These are phyloP conservation scores for Lachancea dasiensis DNA, from an alignment of 805 yeast species.

Conservation along the genomic window DNA sequence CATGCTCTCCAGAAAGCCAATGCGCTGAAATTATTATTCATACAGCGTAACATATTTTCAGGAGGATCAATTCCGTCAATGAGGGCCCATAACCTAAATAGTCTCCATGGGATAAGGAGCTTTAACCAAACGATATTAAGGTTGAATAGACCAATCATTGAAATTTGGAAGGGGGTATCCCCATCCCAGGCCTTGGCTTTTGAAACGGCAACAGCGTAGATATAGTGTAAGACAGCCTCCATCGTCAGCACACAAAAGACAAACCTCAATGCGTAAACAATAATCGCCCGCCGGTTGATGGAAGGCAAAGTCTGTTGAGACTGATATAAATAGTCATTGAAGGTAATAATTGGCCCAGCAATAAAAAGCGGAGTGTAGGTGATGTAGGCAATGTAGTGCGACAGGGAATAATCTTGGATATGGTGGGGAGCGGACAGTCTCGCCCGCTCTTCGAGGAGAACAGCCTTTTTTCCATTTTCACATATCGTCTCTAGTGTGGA, in stretches of 20 bases:
- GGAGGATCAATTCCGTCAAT: constrained; percentile 95
- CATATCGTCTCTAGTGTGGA: constrained; percentile 16
- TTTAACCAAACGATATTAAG: constrained; percentile 91
- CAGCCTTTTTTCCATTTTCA: constrained; percentile 14
- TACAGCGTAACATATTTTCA: constrained; percentile 94
- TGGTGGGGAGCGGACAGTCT: constrained; percentile 62
- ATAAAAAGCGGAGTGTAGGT: constrained; percentile 84
- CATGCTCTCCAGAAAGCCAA: constrained; percentile 98
- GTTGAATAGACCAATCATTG: constrained; percentile 91
- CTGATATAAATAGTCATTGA: constrained; percentile 85
- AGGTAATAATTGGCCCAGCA: constrained; percentile 93
- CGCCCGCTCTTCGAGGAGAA: constrained; percentile 48
- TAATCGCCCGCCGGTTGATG: constrained; percentile 46
- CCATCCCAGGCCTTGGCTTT: constrained; percentile 86
- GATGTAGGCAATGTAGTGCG: constrained; percentile 68
- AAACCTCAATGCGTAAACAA: constrained; percentile 62
- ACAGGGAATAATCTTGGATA: constrained; percentile 50
- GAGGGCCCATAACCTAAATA: constrained; percentile 88
- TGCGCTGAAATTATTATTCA: constrained; percentile 90
- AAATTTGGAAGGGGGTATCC: constrained; percentile 84
- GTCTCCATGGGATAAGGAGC: constrained; percentile 89
- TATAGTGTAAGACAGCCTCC: constrained; percentile 84
- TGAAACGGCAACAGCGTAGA: constrained; percentile 90
- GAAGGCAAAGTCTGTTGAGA: constrained; percentile 53
- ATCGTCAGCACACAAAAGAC: constrained; percentile 70